Base-by-base conservation (phyloP, 140 eudicot genomes). In the Bidens hawaiensis region DNA sequence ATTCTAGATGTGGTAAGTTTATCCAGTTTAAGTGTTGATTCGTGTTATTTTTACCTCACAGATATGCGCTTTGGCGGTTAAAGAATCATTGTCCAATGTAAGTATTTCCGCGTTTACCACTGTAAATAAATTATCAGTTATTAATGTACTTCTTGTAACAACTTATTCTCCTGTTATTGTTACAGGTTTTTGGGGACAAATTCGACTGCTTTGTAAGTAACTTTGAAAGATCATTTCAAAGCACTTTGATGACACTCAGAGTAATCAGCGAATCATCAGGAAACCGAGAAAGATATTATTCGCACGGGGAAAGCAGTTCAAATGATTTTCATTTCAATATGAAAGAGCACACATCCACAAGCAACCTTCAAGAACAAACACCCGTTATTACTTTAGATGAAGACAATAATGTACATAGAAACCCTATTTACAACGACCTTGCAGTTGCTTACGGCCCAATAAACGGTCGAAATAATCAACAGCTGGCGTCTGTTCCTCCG, bases 51-150 rank as follows among this genome's bases (percentile, higher is more conserved):
- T 58, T 33, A 33, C 45, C 68, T 75, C 70, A 64, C 87, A 88
- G 99, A 83, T 88, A 51, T 93, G 96, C 80, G 75, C 84, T 41
- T 71, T 75, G 78, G 96, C 99, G 17, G 95, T 88, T 6, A 70
- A 82, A 63, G 96, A 93, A 57, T 93, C 99, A 47, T 71, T 93
- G 46, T 78, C 70, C 65, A 81, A 85, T 82, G 99, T 93, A 81
- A 87, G 69, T 27, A n/a, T 49, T 74, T 18, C 40, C 12, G 17
- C 36, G 7, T 88, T 65, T 60, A 12, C 16, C 19, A 47, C 45
- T 23, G 15, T 26, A 24, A 26, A 22, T 48, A n/a, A n/a, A n/a
- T n/a, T n/a, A n/a, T n/a, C n/a, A n/a, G n/a, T n/a, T 10, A 10
- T 42, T 40, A 6, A 18, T 30, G 28, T 68, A 4, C 64, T 43